Conservation (phyloP, 805 yeast genomes). For the Zygotorulaspora chibaensis region DNA sequence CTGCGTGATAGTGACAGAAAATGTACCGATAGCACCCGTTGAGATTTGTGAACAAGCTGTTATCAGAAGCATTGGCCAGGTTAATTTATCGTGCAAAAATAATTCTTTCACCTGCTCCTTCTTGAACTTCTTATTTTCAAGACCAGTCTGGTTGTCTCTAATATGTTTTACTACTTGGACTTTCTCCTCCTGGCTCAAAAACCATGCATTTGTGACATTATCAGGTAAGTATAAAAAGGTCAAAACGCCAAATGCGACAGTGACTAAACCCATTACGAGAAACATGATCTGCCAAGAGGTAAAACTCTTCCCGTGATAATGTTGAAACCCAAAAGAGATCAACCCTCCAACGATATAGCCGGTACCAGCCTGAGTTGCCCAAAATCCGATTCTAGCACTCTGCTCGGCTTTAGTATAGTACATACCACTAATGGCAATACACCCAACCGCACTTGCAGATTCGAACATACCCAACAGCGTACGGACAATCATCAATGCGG, state of each 20-base stretch:
- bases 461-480: constrained; percentile 53
- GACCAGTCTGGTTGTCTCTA: constrained; percentile 48
- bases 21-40: constrained; percentile 51
- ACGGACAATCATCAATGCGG: constrained; percentile 52
- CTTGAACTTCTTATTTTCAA: constrained; percentile 46
- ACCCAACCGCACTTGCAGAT: constrained; percentile 52
- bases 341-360: constrained; percentile 45
- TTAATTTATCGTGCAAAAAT: constrained; percentile 42
- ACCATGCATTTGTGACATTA: constrained; percentile 41
- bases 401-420: constrained; percentile 55
- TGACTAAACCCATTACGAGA: constrained; percentile 50
- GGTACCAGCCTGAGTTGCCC: constrained; percentile 56
- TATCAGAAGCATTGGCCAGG: constrained; percentile 48
- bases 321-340: constrained; percentile 51
- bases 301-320: constrained; percentile 40
- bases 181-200: constrained; percentile 40
- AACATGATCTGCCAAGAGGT: constrained; percentile 62
- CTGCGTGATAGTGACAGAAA: constrained; percentile 48
- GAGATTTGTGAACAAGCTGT: constrained; percentile 46
- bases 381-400: constrained; percentile 48
- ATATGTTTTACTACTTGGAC: constrained; percentile 46
- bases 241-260: constrained; percentile 46
- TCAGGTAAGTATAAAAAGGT: constrained; percentile 47
- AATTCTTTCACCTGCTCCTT: constrained; percentile 45
- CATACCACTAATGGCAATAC: constrained; percentile 56